phyloP scores from a whole-genome alignment of 2,329 filamentous ascomycete genomes.

The Trichoderma sp. region DNA sequence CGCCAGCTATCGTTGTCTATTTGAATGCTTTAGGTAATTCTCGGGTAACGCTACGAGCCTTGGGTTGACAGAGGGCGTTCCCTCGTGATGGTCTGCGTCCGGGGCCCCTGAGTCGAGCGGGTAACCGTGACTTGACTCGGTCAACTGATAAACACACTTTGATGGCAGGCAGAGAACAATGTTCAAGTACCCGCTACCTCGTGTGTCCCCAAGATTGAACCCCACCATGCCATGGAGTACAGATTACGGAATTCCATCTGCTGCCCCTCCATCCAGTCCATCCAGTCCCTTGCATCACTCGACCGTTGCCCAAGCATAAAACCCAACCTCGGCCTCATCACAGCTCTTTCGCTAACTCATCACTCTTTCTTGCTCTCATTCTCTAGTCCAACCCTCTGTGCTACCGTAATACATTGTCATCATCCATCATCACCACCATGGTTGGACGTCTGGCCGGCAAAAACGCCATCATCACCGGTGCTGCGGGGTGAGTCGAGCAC shows the following conservation, averaged over 20 bases:
- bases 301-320: slow-evolving; percentile 12
- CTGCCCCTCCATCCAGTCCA: slow-evolving; percentile 16
- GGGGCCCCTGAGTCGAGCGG: no score
- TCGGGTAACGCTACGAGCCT: background rate
- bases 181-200: no score
- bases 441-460: slow-evolving; percentile 60
- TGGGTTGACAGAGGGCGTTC: background rate
- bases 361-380: background rate
- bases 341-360: background rate
- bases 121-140: no score
- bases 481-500: slow-evolving; percentile 67
- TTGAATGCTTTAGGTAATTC: slow-evolving; percentile 10
- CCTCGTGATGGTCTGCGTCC: no score
- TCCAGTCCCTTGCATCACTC: slow-evolving; percentile 3
- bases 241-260: slow-evolving; percentile 12
- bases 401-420: background rate
- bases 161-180: no score
- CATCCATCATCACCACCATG: slow-evolving; percentile 28
- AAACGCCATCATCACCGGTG: slow-evolving; percentile 77
- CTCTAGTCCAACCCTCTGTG: no score
- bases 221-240: background rate
- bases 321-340: slow-evolving; percentile 16
- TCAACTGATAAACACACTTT: no score
- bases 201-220: background rate
- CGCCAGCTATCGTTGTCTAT: background rate